Conservation (phyloP, 371 early-diverging fungal genomes). For the Vairimorpha ceranae region DNA sequence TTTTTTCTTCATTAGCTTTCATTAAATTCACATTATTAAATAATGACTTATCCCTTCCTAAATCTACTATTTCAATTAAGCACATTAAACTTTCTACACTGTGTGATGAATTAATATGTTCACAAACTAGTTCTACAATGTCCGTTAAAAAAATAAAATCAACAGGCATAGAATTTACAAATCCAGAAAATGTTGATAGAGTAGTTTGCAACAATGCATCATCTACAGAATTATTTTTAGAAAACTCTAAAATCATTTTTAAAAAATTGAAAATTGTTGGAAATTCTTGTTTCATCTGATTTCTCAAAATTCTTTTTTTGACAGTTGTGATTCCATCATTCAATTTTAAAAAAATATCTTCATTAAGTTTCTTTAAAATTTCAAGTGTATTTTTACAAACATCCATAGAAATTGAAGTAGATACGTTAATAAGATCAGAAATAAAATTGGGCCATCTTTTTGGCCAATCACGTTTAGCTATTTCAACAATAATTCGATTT, state of each 20-base stretch:
- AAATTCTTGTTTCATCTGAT: constrained; percentile 86
- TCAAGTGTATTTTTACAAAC: constrained; percentile 96
- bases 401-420: constrained; percentile 74
- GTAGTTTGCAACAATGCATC: constrained; percentile 74
- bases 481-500: constrained; percentile 65
- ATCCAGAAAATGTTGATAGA: constrained; percentile 78
- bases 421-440: constrained; percentile 82
- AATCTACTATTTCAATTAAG: constrained; percentile 50
- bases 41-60: constrained; percentile 13
- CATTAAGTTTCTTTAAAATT: constrained; percentile 77
- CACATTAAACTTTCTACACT: constrained; percentile 33
- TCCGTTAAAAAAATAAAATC: constrained; percentile 88
- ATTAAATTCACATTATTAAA: constrained; percentile 7
- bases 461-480: constrained; percentile 99
- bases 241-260: constrained; percentile 78
- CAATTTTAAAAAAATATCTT: constrained; percentile 92
- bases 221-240: constrained; percentile 45
- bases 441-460: constrained; percentile 96
- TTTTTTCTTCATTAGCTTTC: constrained; percentile 28
- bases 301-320: constrained; percentile 77
- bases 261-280: constrained; percentile 86
- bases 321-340: constrained; percentile 90
- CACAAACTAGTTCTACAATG: constrained; percentile 67
- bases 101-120: constrained; percentile 56
- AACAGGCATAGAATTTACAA: constrained; percentile 87